phyloP scores from a whole-genome alignment of 495 filamentous ascomycete genomes.

The Penicillium canariense region DNA sequence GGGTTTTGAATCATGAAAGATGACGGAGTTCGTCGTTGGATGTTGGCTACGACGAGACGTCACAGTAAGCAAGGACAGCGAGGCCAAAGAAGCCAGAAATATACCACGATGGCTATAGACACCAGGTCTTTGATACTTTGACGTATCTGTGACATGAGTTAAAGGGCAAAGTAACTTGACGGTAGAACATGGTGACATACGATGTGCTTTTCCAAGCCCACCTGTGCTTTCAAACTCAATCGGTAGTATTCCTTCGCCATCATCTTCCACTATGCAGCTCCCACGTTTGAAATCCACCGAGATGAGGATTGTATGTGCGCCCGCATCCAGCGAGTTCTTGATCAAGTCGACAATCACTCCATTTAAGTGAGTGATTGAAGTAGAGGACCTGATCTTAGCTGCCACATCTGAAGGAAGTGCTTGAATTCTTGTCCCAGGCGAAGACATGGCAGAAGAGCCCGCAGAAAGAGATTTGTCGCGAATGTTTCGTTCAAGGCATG shows the following conservation, averaged over 20 bases:
- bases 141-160: slow-evolving; percentile 61
- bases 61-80: slow-evolving; percentile 74
- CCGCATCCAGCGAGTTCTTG: slow-evolving; percentile 83
- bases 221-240: slow-evolving; percentile 67
- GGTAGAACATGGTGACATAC: slow-evolving; percentile 43
- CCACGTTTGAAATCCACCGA: slow-evolving; percentile 74
- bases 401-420: slow-evolving; percentile 71
- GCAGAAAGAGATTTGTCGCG: not conserved
- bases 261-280: slow-evolving; percentile 80
- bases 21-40: slow-evolving; percentile 64
- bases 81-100: slow-evolving; percentile 75
- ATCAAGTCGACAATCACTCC: slow-evolving; percentile 72
- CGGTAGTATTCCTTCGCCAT: slow-evolving; percentile 77
- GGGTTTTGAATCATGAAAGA: slow-evolving; percentile 67
- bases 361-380: slow-evolving; percentile 69
- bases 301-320: slow-evolving; percentile 66
- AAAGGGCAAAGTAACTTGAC: slow-evolving; percentile 11
- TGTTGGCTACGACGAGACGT: slow-evolving; percentile 69
- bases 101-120: slow-evolving; percentile 68
- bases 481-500: slow-evolving; percentile 8
- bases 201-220: slow-evolving; percentile 70
- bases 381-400: slow-evolving; percentile 86
- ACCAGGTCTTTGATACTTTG: slow-evolving; percentile 56
- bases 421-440: slow-evolving; percentile 50
- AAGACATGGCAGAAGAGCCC: slow-evolving; percentile 18